A percentile compares a stretch with the other conserved stretches of the same genome.
Conservation (phyloP, 768 basidiomycete genomes). For the Coprinopsis cinerea region DNA sequence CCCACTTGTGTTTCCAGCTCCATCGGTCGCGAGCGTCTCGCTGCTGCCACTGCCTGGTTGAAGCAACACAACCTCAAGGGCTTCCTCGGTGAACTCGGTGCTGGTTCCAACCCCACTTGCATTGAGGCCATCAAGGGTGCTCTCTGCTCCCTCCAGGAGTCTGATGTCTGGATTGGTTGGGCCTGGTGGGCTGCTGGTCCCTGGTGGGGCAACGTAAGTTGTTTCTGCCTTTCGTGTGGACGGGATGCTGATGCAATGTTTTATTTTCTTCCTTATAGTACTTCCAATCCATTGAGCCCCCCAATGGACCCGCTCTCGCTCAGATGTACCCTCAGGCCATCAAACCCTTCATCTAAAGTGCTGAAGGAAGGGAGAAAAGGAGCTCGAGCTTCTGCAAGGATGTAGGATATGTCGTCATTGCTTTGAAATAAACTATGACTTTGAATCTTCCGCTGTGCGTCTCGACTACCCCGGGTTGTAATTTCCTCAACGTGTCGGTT, state of each 20-base stretch:
- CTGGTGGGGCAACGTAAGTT: slow-evolving; percentile 52
- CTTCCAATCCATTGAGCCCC: slow-evolving; percentile 59
- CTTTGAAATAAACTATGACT: no score
- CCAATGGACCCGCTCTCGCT: slow-evolving; percentile 47
- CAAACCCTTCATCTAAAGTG: slow-evolving; percentile 42
- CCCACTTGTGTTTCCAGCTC: slow-evolving; percentile 50
- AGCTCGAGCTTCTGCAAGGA: background rate
- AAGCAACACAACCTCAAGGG: slow-evolving; percentile 54
- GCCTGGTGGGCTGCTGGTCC: slow-evolving; percentile 60
- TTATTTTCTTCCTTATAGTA: slow-evolving; percentile 27
- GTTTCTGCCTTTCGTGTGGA: background rate
- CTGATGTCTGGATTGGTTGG: slow-evolving; percentile 51
- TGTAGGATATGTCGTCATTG: no score
- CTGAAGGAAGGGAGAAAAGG: background rate
- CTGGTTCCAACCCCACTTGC: slow-evolving; percentile 40
- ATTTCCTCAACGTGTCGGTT: no score
- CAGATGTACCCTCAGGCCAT: slow-evolving; percentile 52
- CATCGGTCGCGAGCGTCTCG: slow-evolving; percentile 53
- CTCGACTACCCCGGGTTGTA: no score
- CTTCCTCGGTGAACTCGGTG: slow-evolving; percentile 59
- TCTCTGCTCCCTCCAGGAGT: slow-evolving; percentile 52
- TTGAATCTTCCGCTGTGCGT: no score
- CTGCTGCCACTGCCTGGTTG: slow-evolving; percentile 53
- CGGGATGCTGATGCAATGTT: background rate
- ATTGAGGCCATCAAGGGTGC: slow-evolving; percentile 48